Base-by-base conservation (phyloP, 768 basidiomycete genomes). In the Tulasnella sp. region DNA sequence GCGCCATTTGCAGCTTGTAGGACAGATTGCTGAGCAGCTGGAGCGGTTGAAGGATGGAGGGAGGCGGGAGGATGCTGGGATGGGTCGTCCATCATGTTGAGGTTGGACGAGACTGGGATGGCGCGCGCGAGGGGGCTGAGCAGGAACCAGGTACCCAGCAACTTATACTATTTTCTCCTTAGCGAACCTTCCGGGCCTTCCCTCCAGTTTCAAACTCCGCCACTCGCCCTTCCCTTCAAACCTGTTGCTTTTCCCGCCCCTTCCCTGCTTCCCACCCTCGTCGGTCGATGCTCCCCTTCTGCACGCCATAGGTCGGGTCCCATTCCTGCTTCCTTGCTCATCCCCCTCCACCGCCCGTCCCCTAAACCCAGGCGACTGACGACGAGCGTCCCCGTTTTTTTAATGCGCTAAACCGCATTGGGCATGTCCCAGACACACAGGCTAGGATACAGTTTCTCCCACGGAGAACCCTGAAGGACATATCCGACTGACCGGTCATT, bases 71-170 rank as follows among this genome's bases (percentile, higher is more conserved):
- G 62, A 36, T 68, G 62, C 62, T 68, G 62, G 62, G 62, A 68
- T 68, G 62, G 62, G 62, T 68, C 62, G 62, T 68, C 62, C 62
- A 68, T 68, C 62, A 68, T 68, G 62, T 34, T 68, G 31, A 34
- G 27, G 62, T 27, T 68, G 27, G 62, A 36, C 62, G 62, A 36
- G 62, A 68, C 62, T 68, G 62, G 62, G 62, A 68, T 68, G 62
- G 62, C 62, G 62, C 62, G 62, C 31, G 62, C 62, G 62, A 68
- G 62, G 62, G 62, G 62, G 62, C 62, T 68, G 62, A 68, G 62
- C 62, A 68, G 62, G 62, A 68, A 68, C 62, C 62, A 68, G 62
- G 62, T 68, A 68, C 62, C 62, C 62, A 68, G 62, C 62, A 68
- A 68, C 62, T 68, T 68, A 68, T 68, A 68, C 62, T 68, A 68